phyloP scores from a whole-genome alignment of 1,284 basidiomycete species.

The Laetiporus sulphureus region DNA sequence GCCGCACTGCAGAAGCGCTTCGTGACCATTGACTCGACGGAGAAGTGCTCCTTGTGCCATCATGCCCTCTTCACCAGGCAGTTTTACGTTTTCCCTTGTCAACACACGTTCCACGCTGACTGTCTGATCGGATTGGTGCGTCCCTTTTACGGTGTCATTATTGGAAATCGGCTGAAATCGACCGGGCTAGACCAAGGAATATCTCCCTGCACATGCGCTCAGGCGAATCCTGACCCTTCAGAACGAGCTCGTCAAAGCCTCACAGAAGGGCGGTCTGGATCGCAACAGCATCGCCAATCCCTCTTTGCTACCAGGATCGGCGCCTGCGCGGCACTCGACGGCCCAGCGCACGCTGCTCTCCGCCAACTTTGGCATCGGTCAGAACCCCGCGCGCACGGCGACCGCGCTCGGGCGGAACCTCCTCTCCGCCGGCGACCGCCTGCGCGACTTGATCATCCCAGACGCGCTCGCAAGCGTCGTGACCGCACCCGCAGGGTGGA shows the following conservation, averaged over 20 bases:
- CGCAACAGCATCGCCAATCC: constrained; percentile 29
- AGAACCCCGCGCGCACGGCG: constrained; percentile 53
- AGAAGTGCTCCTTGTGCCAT: constrained; percentile 81
- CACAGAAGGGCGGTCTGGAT: constrained; percentile 29
- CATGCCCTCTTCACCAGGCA: constrained; percentile 77
- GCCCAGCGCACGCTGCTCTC: constrained; percentile 66
- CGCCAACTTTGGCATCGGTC: constrained; percentile 56
- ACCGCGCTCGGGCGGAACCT: constrained; percentile 73
- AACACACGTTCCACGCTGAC: constrained; percentile 93
- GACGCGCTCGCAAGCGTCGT: constrained; percentile 79
- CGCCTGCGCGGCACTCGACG: constrained; percentile 35
- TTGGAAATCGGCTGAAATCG: neutral
- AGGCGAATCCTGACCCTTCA: constrained; percentile 83
- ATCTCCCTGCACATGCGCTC: constrained; percentile 73
- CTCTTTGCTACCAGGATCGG: constrained; percentile 15
- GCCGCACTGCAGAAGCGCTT: constrained; percentile 84
- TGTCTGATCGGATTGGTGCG: constrained; percentile 87
- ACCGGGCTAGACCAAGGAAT: constrained; percentile 74
- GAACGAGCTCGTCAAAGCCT: constrained; percentile 66
- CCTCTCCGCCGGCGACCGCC: constrained; percentile 80
- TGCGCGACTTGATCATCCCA: constrained; percentile 88
- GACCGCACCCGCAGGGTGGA: constrained; percentile 57
- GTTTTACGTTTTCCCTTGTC: constrained; percentile 98
- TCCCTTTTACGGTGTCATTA: constrained; percentile 7
- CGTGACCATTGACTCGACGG: constrained; percentile 85